A percentile compares a stretch with the other conserved stretches of the same genome.
These are phyloP conservation scores for Wallacemonas sp. DNA, from an alignment of 208 protist genomes.

Conservation along the genomic window DNA sequence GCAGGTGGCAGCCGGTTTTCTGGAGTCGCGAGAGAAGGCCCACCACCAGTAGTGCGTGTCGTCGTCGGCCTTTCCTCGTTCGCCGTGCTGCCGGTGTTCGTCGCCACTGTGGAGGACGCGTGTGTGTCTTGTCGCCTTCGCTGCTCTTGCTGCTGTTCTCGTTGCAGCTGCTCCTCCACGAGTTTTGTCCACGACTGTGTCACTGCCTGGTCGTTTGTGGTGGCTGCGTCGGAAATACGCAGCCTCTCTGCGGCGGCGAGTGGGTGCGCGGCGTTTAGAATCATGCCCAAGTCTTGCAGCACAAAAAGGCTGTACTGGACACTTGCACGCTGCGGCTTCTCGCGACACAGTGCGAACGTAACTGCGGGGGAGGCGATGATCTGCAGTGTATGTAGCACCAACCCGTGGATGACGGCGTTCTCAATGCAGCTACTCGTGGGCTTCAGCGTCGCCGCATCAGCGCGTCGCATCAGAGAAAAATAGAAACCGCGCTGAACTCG, in stretches of 20 bases:
- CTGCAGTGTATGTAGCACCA: conserved; percentile 79
- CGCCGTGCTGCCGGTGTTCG: neutral
- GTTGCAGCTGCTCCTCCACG: conserved; percentile 24
- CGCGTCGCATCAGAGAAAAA: conserved; percentile 59
- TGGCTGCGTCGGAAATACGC: conserved; percentile 11
- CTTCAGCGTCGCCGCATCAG: conserved; percentile 34
- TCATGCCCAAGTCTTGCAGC: conserved; percentile 64
- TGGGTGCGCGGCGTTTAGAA: conserved; percentile 38
- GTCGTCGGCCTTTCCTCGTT: conserved; percentile 11
- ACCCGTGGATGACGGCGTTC: conserved; percentile 65
- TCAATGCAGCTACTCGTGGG: conserved; percentile 46
- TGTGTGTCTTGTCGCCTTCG: neutral
- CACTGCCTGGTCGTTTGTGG: conserved; percentile 24
- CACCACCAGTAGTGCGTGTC: neutral
- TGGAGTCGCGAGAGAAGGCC: neutral
- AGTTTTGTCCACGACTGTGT: conserved; percentile 38
- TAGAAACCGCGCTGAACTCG: conserved; percentile 89
- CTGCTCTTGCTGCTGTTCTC: neutral
- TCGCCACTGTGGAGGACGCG: neutral
- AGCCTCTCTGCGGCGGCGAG: conserved; percentile 37
- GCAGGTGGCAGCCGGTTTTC: neutral
- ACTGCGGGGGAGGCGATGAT: conserved; percentile 54
- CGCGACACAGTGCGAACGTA: conserved; percentile 67
- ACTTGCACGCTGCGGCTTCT: conserved; percentile 53
- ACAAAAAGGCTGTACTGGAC: conserved; percentile 55